Conservation (phyloP, 139 green algal genomes). For the Astrephomene gubernaculifera region DNA sequence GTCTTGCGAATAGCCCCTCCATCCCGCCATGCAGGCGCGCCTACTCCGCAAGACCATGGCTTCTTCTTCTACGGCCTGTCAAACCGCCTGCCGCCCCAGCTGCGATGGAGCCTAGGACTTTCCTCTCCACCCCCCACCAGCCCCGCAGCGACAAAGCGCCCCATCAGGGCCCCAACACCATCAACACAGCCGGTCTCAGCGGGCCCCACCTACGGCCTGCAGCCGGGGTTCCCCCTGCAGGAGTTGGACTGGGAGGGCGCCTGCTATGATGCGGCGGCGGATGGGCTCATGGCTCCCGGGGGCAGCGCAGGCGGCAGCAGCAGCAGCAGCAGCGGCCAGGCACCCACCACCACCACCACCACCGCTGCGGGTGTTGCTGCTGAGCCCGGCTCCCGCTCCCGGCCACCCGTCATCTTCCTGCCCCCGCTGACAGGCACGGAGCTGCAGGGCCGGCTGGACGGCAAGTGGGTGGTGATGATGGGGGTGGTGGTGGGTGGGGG, state of each 20-base stretch:
- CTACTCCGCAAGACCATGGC: too few species aligned
- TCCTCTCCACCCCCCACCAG: too few species aligned
- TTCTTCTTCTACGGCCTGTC: background rate
- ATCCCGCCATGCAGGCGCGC: too few species aligned
- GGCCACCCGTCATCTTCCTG: constrained; percentile 13
- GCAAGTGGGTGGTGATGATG: constrained; percentile 18
- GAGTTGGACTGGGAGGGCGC: background rate
- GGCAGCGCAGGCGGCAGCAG: too few species aligned
- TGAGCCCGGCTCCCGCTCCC: background rate
- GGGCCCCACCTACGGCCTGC: too few species aligned
- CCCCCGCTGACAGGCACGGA: constrained; percentile 18
- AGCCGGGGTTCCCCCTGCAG: background rate
- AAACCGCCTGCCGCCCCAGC: background rate
- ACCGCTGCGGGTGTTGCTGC: too few species aligned
- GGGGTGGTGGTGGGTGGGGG: too few species aligned
- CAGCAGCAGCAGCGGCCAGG: background rate
- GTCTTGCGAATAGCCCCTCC: too few species aligned
- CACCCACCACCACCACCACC: background rate
- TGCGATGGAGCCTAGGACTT: too few species aligned
- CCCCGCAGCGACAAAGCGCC: too few species aligned
- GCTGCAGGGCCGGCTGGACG: constrained; percentile 2
- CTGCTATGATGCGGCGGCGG: background rate
- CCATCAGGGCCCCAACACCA: too few species aligned
- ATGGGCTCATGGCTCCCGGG: constrained; percentile 4
- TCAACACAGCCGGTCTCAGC: too few species aligned